Evolutionary conservation across 2,329 filamentous ascomycete genomes (phyloP).

Genomic region (Dactylellina drechsleri): DNA sequence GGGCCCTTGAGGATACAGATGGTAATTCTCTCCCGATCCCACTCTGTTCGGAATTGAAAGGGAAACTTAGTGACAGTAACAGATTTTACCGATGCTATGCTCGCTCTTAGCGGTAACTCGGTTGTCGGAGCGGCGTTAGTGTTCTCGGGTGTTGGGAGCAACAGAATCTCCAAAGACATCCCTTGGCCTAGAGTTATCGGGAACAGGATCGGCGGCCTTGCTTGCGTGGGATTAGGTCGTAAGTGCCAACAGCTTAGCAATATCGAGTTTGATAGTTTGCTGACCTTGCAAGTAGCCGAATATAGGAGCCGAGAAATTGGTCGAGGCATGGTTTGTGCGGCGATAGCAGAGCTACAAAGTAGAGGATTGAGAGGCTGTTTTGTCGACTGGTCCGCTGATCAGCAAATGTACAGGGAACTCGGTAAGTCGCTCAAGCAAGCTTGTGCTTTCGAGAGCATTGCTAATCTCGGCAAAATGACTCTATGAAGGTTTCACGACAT

Average conservation of each 20-base stretch:
- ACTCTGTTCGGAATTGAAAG: neutral
- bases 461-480: neutral
- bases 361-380: constrained; percentile 59
- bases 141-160: constrained; percentile 58
- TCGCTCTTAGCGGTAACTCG: constrained; percentile 56
- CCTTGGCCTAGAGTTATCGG: constrained; percentile 59
- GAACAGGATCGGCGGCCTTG: constrained; percentile 58
- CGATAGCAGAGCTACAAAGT: constrained; percentile 57
- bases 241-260: constrained; percentile 35
- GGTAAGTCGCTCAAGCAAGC: constrained; percentile 18
- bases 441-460: neutral
- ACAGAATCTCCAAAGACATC: constrained; percentile 59
- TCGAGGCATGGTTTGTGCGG: constrained; percentile 57
- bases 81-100: constrained; percentile 58
- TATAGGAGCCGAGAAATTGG: constrained; percentile 57
- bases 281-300: constrained; percentile 51
- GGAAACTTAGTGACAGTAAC: neutral
- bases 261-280: neutral
- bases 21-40: constrained; percentile 21
- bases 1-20: constrained; percentile 57
- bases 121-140: constrained; percentile 59
- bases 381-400: constrained; percentile 58
- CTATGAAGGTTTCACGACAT: constrained; percentile 42
- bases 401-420: constrained; percentile 42
- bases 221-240: constrained; percentile 59